Evolutionary conservation across 768 basidiomycete genomes (phyloP).

Genomic region (Peribolospora baueri): DNA sequence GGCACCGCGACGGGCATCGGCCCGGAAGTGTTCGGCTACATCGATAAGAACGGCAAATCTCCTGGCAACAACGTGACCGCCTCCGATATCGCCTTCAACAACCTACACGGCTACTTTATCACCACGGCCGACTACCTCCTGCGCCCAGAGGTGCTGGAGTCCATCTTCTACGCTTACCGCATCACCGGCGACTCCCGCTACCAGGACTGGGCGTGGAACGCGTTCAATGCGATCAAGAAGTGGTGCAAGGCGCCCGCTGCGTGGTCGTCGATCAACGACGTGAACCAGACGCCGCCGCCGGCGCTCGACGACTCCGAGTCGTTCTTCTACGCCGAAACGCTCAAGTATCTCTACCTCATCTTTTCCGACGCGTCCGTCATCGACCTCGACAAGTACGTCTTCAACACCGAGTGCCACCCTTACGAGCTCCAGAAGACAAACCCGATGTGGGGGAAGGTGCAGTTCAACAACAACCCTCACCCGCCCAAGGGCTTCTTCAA

Average conservation of each 20-base stretch:
- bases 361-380: not conserved
- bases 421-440: constrained; percentile 26
- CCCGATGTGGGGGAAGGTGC: no score
- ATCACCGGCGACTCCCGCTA: not conserved
- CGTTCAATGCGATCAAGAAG: not conserved
- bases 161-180: constrained; percentile 1
- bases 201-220: not conserved
- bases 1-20: not conserved
- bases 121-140: not conserved
- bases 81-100: no score
- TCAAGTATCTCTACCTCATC: constrained; percentile 2
- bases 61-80: no score
- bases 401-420: constrained; percentile 32
- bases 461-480: no score
- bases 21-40: not conserved
- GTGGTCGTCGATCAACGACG: not conserved
- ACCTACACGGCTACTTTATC: no score
- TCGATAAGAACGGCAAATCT: no score
- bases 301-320: constrained; percentile 7
- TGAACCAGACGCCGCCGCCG: not conserved
- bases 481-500: no score
- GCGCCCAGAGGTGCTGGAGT: not conserved
- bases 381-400: not conserved
- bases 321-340: constrained; percentile 1
- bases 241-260: not conserved